Evolutionary conservation across 2,329 filamentous ascomycete genomes (phyloP).

Genomic region (Reticulascus tulasneorum): DNA sequence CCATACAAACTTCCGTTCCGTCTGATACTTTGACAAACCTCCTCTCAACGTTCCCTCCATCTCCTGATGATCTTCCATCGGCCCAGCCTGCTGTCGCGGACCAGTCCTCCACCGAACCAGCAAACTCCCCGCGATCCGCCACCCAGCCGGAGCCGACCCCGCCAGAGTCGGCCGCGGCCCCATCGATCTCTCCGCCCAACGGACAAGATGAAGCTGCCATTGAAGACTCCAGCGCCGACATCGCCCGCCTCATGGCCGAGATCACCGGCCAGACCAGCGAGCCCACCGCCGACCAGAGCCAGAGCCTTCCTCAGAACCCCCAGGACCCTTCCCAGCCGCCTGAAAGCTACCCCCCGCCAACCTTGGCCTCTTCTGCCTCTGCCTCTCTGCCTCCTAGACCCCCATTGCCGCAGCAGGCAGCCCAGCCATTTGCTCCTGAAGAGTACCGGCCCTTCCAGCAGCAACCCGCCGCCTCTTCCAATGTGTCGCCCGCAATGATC

Average conservation of each 20-base stretch:
- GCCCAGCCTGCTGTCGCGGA: conserved; percentile 20
- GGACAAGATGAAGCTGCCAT: conserved; percentile 22
- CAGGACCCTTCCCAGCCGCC: neutral
- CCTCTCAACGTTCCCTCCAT: conserved; percentile 24
- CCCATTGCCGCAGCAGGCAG: conserved; percentile 32
- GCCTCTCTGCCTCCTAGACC: conserved; percentile 45
- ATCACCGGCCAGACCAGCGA: conserved; percentile 31
- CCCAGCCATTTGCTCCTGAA: conserved; percentile 29
- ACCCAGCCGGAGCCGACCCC: conserved; percentile 21
- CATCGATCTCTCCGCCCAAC: too few species aligned
- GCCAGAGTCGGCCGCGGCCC: conserved; percentile 16
- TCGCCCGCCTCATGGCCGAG: conserved; percentile 37
- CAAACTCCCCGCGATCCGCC: conserved; percentile 15
- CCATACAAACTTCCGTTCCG: conserved; percentile 36
- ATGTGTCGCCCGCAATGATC: conserved; percentile 20
- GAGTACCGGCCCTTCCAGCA: conserved; percentile 25
- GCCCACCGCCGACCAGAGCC: conserved; percentile 13
- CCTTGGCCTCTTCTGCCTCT: conserved; percentile 27
- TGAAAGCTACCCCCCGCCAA: conserved; percentile 8
- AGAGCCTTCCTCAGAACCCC: conserved; percentile 5
- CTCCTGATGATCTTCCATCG: conserved; percentile 27
- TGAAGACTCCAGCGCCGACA: conserved; percentile 29
- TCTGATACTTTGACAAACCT: conserved; percentile 32
- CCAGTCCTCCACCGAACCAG: conserved; percentile 4
- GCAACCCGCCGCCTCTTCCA: conserved; percentile 27